phyloP scores from a whole-genome alignment of 257 asterid species.

The Solanum etuberosum region DNA sequence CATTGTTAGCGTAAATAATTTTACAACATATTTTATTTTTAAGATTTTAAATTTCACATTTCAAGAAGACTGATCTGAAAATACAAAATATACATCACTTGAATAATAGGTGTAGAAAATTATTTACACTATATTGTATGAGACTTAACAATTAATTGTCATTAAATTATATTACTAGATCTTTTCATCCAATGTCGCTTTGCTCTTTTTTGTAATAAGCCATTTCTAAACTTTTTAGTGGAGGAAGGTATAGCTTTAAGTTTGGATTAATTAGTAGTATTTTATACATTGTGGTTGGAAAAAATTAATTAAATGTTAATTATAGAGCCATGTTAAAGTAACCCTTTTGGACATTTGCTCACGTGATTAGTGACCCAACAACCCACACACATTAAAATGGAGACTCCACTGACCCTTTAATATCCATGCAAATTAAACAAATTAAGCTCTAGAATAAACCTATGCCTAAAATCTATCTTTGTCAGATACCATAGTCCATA shows the following conservation, averaged over 20 bases:
- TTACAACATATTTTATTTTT: too few relatives aligned
- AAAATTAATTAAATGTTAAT: neutral
- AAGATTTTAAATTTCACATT: too few relatives aligned
- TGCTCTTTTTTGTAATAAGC: neutral
- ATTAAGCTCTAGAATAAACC: conserved; percentile 8
- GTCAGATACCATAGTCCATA: conserved; percentile 28
- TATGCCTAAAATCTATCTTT: conserved; percentile 11
- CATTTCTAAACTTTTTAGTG: neutral
- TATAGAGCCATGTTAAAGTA: conserved; percentile 4
- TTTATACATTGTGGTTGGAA: neutral
- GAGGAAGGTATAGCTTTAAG: neutral
- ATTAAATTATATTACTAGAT: neutral
- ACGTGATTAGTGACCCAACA: conserved; percentile 46
- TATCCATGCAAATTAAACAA: conserved; percentile 12
- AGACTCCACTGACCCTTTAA: conserved; percentile 25
- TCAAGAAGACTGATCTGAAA: too few relatives aligned
- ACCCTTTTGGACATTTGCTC: conserved; percentile 1
- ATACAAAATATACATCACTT: neutral
- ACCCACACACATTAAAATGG: conserved; percentile 43
- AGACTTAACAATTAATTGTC: neutral
- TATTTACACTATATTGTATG: neutral
- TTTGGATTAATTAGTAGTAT: neutral
- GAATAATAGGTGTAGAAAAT: neutral
- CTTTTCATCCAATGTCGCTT: neutral
- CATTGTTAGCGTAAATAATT: neutral